These are phyloP conservation scores for Pycnococcus provasolii DNA, from an alignment of 139 green algal genomes.

Conservation along the genomic window DNA sequence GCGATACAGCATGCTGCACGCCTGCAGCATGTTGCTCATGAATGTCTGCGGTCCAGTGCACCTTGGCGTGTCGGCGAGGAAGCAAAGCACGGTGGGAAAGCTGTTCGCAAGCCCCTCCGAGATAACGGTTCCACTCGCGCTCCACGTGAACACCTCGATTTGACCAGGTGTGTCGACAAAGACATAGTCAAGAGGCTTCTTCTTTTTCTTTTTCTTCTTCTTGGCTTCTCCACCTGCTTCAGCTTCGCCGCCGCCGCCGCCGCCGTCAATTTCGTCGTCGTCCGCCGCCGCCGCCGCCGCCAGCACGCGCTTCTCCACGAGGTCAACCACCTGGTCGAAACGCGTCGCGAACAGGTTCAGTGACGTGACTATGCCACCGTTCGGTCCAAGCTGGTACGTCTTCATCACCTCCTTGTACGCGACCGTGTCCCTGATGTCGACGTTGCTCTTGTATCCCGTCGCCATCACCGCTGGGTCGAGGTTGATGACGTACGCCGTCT, in stretches of 20 bases:
- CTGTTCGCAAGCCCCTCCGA: conserved; percentile 79
- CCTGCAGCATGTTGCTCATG: conserved; percentile 99
- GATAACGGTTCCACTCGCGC: conserved; percentile 75
- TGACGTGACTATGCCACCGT: conserved; percentile 91
- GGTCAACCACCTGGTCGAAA: conserved; percentile 78
- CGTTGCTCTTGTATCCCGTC: conserved; percentile 81
- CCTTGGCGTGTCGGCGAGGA: conserved; percentile 85
- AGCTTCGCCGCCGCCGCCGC: no score
- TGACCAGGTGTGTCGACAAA: conserved; percentile 92
- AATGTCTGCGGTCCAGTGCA: conserved; percentile 54
- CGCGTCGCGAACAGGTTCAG: conserved; percentile 95
- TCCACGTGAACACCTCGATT: conserved; percentile 99
- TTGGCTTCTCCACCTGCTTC: not conserved
- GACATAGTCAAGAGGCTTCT: conserved; percentile 49
- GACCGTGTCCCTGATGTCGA: conserved; percentile 97
- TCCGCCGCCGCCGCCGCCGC: no score
- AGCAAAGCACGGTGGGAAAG: conserved; percentile 80
- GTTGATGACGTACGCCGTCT: conserved; percentile 84
- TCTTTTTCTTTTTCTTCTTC: not conserved
- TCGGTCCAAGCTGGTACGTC: conserved; percentile 89
- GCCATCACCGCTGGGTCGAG: conserved; percentile 83
- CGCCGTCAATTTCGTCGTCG: no score
- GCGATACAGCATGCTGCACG: conserved; percentile 78
- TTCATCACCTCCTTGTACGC: conserved; percentile 98
- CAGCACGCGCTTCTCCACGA: no score